Conservation (phyloP, 192 early-diverging fungal genomes). For the Kickxella alabastrina region DNA sequence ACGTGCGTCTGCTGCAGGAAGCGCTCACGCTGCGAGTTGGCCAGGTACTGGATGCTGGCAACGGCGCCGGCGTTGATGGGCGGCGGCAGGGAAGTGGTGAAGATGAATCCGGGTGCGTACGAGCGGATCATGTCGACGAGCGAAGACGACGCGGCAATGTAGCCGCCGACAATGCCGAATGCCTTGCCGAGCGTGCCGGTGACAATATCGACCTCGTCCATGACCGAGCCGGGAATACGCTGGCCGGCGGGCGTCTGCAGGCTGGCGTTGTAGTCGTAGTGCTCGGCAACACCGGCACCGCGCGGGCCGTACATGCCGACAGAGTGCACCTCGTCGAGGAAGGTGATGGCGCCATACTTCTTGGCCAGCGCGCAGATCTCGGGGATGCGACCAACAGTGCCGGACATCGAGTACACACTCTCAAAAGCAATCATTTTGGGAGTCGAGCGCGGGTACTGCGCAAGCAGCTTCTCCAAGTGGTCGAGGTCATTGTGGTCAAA, state of each 20-base stretch:
- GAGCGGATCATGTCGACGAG: conserved; percentile 94
- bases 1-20: conserved; percentile 90
- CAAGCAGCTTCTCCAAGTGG: conserved; percentile 81
- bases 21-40: conserved; percentile 79
- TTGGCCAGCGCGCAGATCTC: conserved; percentile 84
- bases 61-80: conserved; percentile 85
- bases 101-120: conserved; percentile 99
- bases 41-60: conserved; percentile 90
- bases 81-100: conserved; percentile 97
- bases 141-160: conserved; percentile 85
- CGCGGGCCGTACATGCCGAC: conserved; percentile 97
- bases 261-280: conserved; percentile 79
- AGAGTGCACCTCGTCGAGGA: conserved; percentile 97
- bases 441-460: conserved; percentile 71
- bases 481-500: conserved; percentile 92
- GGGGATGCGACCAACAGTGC: conserved; percentile 87
- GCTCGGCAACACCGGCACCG: conserved; percentile 92
- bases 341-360: conserved; percentile 96
- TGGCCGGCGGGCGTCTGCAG: conserved; percentile 38
- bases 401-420: conserved; percentile 97
- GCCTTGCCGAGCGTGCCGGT: conserved; percentile 97
- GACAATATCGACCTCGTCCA: conserved; percentile 92
- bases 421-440: conserved; percentile 97
- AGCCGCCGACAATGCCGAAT: conserved; percentile 95
- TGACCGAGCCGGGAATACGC: conserved; percentile 53